These are phyloP conservation scores for Rhizoclosmatium globosum DNA, from an alignment of 192 early-diverging fungal genomes.

Conservation along the genomic window DNA sequence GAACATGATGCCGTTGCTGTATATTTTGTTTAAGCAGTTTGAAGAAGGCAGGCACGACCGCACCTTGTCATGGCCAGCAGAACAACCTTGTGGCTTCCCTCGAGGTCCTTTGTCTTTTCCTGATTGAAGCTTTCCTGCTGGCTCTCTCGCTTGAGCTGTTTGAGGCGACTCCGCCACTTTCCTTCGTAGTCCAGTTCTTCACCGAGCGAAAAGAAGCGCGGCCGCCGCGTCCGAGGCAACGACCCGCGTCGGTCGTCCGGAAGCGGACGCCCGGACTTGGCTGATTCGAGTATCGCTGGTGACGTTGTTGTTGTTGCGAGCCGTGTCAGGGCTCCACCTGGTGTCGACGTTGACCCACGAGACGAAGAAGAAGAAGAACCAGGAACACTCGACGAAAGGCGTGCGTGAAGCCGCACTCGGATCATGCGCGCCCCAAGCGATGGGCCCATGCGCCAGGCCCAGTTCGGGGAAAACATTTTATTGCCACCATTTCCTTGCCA, in stretches of 20 bases:
- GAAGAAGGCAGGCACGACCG: not conserved
- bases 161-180: conserved; percentile 44
- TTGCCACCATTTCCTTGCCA: not conserved
- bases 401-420: too few relatives aligned
- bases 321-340: too few relatives aligned
- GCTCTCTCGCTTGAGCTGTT: conserved; percentile 41
- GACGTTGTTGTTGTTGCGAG: too few relatives aligned
- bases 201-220: conserved; percentile 31
- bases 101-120: conserved; percentile 43
- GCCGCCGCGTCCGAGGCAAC: not conserved
- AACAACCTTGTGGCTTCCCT: conserved; percentile 65
- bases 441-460: too few relatives aligned
- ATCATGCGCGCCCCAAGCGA: too few relatives aligned
- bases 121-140: conserved; percentile 22
- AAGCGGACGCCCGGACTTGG: too few relatives aligned
- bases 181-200: conserved; percentile 37
- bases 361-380: too few relatives aligned
- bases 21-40: not conserved
- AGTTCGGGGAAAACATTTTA: not conserved
- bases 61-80: conserved; percentile 53
- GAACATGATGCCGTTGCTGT: conserved; percentile 57
- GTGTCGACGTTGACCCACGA: too few relatives aligned
- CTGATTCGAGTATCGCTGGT: too few relatives aligned
- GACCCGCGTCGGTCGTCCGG: too few relatives aligned
- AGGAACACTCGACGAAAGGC: too few relatives aligned